Conservation (phyloP, 2,329 filamentous ascomycete species). For the Verticillium klebahnii region DNA sequence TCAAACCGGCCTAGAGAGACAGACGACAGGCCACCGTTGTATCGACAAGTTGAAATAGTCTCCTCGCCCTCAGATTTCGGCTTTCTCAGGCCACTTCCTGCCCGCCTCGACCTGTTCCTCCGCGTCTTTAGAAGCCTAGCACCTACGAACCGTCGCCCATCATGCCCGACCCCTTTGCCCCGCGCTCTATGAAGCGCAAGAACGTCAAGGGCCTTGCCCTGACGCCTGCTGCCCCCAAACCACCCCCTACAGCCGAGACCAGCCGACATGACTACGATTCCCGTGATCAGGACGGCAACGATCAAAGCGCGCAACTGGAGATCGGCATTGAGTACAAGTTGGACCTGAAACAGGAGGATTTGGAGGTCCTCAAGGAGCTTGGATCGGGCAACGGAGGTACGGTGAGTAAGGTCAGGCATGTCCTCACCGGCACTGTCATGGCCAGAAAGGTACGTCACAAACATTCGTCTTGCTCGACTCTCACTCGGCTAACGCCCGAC, state of each 20-base stretch:
- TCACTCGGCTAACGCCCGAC: neutral
- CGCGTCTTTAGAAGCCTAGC: neutral
- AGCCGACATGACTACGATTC: conserved; percentile 57
- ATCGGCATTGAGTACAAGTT: conserved; percentile 97
- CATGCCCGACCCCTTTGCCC: conserved; percentile 61
- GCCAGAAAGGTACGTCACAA: conserved; percentile 73
- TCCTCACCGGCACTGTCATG: conserved; percentile 93
- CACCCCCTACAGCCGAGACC: conserved; percentile 66
- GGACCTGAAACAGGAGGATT: conserved; percentile 84
- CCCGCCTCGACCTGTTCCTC: neutral
- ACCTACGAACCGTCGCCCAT: conserved; percentile 14
- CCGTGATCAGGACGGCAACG: conserved; percentile 54
- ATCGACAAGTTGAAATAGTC: neutral
- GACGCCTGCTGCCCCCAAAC: conserved; percentile 70
- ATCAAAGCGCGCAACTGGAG: conserved; percentile 67
- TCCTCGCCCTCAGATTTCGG: neutral
- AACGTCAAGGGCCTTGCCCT: conserved; percentile 95
- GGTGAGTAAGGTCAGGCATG: conserved; percentile 95
- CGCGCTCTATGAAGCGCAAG: conserved; percentile 94
- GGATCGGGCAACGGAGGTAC: conserved; percentile 96
- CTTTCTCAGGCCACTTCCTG: neutral
- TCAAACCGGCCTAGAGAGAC: neutral
- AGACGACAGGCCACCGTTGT: neutral
- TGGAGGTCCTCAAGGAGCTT: conserved; percentile 90
- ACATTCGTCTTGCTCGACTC: neutral